Conservation (phyloP, 2,329 filamentous ascomycete species). For the Coniochaeta ligniaria region DNA sequence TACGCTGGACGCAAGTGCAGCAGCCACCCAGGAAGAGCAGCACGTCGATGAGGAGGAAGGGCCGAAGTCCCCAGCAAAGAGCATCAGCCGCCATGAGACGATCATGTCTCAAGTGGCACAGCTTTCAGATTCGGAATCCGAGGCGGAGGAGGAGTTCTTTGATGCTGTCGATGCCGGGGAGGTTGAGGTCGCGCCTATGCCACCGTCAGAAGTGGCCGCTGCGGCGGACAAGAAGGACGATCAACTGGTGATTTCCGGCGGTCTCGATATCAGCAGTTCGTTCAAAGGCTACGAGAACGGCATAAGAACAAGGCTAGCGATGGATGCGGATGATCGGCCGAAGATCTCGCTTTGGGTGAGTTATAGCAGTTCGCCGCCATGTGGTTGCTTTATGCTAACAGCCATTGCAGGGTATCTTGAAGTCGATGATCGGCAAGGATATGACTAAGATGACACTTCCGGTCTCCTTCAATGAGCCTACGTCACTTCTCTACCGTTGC, state of each 20-base stretch:
- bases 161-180: constrained; percentile 93
- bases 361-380: constrained; percentile 7
- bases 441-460: constrained; percentile 99
- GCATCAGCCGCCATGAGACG: constrained; percentile 50
- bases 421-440: constrained; percentile 99
- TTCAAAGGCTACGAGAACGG: constrained; percentile 92
- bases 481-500: constrained; percentile 87
- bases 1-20: constrained; percentile 12
- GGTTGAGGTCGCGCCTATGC: constrained; percentile 70
- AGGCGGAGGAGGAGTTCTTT: constrained; percentile 89
- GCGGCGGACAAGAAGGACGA: constrained; percentile 34
- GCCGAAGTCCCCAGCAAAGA: constrained; percentile 33
- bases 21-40: constrained; percentile 15
- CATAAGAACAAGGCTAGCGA: constrained; percentile 68
- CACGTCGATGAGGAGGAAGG: constrained; percentile 27
- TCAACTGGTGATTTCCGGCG: constrained; percentile 32
- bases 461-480: constrained; percentile 97
- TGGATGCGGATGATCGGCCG: constrained; percentile 87
- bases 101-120: constrained; percentile 64
- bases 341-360: constrained; percentile 94
- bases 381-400: constrained; percentile 12
- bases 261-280: constrained; percentile 62
- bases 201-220: constrained; percentile 34
- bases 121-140: constrained; percentile 73
- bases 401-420: constrained; percentile 69